phyloP scores from a whole-genome alignment of 1,139 yeast genomes.

The Arxiozyma slooffiae region DNA sequence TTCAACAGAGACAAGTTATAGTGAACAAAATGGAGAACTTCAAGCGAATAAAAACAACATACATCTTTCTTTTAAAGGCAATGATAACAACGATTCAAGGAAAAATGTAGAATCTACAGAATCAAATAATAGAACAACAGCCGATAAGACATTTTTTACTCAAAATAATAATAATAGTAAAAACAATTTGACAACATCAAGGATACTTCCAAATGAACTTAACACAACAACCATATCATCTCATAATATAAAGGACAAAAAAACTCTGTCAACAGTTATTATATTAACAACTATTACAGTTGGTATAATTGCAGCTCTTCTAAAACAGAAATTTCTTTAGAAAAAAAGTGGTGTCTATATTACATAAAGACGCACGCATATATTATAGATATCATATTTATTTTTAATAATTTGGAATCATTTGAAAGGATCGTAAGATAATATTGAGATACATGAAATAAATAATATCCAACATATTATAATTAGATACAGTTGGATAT shows the following conservation, averaged over 20 bases:
- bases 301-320: background rate
- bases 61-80: background rate
- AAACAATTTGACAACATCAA: background rate
- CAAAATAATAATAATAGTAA: background rate
- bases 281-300: slow-evolving; percentile 11
- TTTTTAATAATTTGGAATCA: no score
- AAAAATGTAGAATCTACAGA: background rate
- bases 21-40: background rate
- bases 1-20: background rate
- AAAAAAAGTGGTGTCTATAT: background rate
- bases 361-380: no score
- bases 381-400: no score
- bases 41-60: background rate
- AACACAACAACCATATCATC: no score
- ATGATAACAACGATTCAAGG: background rate
- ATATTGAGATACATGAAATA: no score
- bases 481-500: no score
- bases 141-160: background rate
- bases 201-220: background rate
- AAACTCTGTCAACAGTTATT: slow-evolving; percentile 2
- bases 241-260: background rate
- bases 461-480: no score
- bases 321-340: background rate
- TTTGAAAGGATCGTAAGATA: no score
- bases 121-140: no score